These are phyloP conservation scores for Pseudevernia furfuracea DNA, from an alignment of 495 filamentous ascomycete genomes.

Conservation along the genomic window DNA sequence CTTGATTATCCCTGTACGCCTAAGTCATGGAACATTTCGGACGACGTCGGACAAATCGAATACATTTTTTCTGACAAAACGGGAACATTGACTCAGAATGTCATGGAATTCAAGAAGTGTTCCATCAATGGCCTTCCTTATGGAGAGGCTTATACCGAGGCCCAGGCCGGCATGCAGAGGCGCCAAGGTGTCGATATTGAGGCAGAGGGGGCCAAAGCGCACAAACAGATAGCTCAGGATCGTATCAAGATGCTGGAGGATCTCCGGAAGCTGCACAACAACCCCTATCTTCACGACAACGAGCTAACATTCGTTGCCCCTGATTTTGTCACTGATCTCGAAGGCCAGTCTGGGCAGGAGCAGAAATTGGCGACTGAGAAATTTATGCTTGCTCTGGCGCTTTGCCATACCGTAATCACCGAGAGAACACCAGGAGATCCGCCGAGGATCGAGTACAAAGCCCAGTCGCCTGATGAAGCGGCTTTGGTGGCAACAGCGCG, in stretches of 20 bases:
- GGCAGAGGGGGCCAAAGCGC: constrained; percentile 62
- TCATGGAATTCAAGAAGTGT: constrained; percentile 99
- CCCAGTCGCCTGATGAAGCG: constrained; percentile 95
- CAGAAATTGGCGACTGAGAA: constrained; percentile 71
- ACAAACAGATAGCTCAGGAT: constrained; percentile 71
- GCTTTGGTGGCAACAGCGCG: constrained; percentile 89
- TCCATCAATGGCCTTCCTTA: constrained; percentile 92
- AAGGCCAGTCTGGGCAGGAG: constrained; percentile 64
- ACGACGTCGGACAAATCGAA: constrained; percentile 97
- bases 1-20: constrained; percentile 92
- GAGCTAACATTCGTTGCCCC: constrained; percentile 88
- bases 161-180: constrained; percentile 89
- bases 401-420: constrained; percentile 94
- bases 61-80: constrained; percentile 99
- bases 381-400: constrained; percentile 91
- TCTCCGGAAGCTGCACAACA: constrained; percentile 71
- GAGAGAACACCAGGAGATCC: constrained; percentile 82
- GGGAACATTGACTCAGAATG: constrained; percentile 94
- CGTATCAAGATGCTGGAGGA: constrained; percentile 61
- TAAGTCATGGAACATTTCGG: constrained; percentile 98
- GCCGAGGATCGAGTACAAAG: constrained; percentile 88
- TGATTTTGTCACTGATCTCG: constrained; percentile 74
- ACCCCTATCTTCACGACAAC: constrained; percentile 85
- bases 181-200: constrained; percentile 81
- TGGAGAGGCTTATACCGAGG: constrained; percentile 96